Conservation (phyloP, 306 rosid species). For the Crataegus laevigata region DNA sequence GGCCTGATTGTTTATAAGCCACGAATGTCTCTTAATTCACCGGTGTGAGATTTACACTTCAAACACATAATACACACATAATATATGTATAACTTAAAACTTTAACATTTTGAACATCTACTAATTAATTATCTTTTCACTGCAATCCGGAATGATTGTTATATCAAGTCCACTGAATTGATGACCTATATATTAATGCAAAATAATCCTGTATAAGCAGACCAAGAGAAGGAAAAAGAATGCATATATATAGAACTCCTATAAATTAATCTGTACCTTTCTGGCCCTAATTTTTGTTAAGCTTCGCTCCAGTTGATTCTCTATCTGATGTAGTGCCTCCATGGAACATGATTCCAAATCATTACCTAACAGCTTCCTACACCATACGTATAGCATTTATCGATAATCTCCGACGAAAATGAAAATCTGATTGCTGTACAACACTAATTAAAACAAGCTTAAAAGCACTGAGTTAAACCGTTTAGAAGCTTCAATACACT, state of each 20-base stretch:
- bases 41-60: too few relatives aligned
- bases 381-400: not conserved
- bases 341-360: slow-evolving; percentile 51
- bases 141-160: too few relatives aligned
- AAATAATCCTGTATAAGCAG: not conserved
- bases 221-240: not conserved
- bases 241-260: not conserved
- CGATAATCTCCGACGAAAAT: not conserved
- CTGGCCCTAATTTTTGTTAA: slow-evolving; percentile 63
- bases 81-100: too few relatives aligned
- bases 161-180: too few relatives aligned
- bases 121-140: too few relatives aligned
- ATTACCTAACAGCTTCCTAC: slow-evolving; percentile 76
- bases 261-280: slow-evolving; percentile 41
- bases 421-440: not conserved
- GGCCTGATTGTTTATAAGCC: too few relatives aligned
- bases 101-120: too few relatives aligned
- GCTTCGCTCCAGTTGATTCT: slow-evolving; percentile 69
- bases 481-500: slow-evolving; percentile 51
- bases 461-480: slow-evolving; percentile 27
- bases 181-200: not conserved
- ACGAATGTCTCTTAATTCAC: too few relatives aligned
- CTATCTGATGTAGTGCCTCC: slow-evolving; percentile 54
- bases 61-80: too few relatives aligned
- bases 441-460: not conserved